phyloP scores from a whole-genome alignment of 1,284 basidiomycete species.

The Leccinum solheimii region DNA sequence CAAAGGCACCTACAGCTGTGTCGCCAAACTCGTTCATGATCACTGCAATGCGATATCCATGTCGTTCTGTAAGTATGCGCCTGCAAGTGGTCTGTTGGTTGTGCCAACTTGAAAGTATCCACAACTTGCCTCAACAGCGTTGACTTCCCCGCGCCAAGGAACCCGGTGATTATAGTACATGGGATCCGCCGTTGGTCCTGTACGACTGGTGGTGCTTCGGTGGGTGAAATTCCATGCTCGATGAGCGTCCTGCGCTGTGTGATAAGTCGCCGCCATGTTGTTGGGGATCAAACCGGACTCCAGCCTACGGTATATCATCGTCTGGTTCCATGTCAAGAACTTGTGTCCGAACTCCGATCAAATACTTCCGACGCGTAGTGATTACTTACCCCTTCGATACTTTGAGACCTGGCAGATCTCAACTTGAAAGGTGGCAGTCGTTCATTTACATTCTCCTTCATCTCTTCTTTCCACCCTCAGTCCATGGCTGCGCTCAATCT shows the following conservation, averaged over 20 bases:
- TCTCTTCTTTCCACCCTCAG: conserved; percentile 1
- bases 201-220: neutral
- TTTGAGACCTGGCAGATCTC: neutral
- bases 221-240: conserved; percentile 32
- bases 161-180: conserved; percentile 88
- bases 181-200: conserved; percentile 55
- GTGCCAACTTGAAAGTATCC: neutral
- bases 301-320: conserved; percentile 52
- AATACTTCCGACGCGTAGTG: conserved; percentile 19
- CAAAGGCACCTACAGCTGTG: conserved; percentile 62
- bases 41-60: conserved; percentile 93
- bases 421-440: neutral
- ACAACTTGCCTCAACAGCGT: conserved; percentile 71
- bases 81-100: conserved; percentile 38
- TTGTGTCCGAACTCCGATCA: conserved; percentile 31
- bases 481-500: conserved; percentile 28
- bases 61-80: conserved; percentile 85
- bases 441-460: neutral
- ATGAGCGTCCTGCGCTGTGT: conserved; percentile 41
- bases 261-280: conserved; percentile 9
- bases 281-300: conserved; percentile 3
- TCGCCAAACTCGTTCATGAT: conserved; percentile 97
- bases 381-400: conserved; percentile 9
- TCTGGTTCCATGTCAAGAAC: conserved; percentile 30
- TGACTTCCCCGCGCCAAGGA: conserved; percentile 89